phyloP scores from a whole-genome alignment of 768 basidiomycete genomes.

The Gelatoporia subvermispora region DNA sequence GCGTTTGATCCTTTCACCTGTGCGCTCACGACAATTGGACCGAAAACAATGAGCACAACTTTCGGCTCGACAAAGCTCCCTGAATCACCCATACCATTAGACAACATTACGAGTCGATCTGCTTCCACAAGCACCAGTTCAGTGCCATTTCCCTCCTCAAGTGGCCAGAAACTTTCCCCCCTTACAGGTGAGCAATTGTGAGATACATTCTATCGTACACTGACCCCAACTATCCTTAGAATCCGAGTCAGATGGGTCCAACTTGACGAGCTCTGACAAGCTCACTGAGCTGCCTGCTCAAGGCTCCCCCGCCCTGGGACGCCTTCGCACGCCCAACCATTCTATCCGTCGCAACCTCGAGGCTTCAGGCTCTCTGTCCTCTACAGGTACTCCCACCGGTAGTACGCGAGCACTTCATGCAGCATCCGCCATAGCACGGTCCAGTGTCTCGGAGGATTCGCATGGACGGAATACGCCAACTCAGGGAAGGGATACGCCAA shows the following conservation, averaged over 20 bases:
- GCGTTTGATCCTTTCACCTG: too few species aligned
- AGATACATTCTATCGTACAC: too few species aligned
- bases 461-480: slow-evolving; percentile 39
- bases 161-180: background rate
- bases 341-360: slow-evolving; percentile 32
- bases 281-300: slow-evolving; percentile 35
- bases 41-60: too few species aligned
- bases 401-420: slow-evolving; percentile 15
- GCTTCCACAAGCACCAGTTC: slow-evolving; percentile 6
- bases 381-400: slow-evolving; percentile 26
- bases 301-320: slow-evolving; percentile 28
- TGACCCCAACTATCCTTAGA: slow-evolving; percentile 8
- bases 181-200: slow-evolving; percentile 1
- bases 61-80: too few species aligned
- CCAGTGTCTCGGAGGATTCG: slow-evolving; percentile 33
- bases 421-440: slow-evolving; percentile 10
- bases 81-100: background rate
- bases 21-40: too few species aligned
- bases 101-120: background rate
- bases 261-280: slow-evolving; percentile 40
- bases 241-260: slow-evolving; percentile 24
- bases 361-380: slow-evolving; percentile 37
- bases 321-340: slow-evolving; percentile 30
- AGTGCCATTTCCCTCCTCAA: slow-evolving; percentile 13
- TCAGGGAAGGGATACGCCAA: slow-evolving; percentile 43